Evolutionary conservation across 257 asterid genomes (phyloP), one percentile per base, ranked within the genome.

Genomic region (Haberlea rhodopensis): DNA sequence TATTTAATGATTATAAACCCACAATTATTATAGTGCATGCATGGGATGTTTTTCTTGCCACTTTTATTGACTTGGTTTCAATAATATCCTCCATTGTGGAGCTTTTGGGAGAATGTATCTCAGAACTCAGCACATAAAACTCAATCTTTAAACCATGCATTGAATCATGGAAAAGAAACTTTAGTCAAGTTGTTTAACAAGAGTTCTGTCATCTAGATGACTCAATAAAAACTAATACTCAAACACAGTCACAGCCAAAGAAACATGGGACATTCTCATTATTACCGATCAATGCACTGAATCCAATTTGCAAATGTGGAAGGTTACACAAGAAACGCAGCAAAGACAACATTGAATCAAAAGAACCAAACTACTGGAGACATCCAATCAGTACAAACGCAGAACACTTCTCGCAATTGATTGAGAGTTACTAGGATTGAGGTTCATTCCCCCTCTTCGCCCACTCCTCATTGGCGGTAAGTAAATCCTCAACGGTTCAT

Each of bases 391-490:
- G 49, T 43, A 43, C 49, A 43, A 43, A 15, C 49, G 49, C 19
- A 43, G 49, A 19, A 43, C 49, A 1, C 85, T 79, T 71, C 83
- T 76, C 5, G 94, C 87, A 57, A 15, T 15, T 43, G 49, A 43
- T 18, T 43, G 49, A 13, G 49, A 43, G 19, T 43, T 43, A 43
- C 15, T 43, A 2, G 49, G 49, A 43, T 43, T 4, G 49, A 43
- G 49, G 19, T 43, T 15, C 49, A 43, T 43, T 43, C 49, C 49
- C 19, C 18, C 49, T 40, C 49, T 43, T 43, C 49, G 49, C 8
- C 49, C 49, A 15, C 19, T 43, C 19, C 49, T 15, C 49, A 43
- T 43, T 5, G 49, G 49, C 8, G 49, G 49, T 7, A 43, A 43
- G 49, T 43, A 43, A 43, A 43, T 43, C 49, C 49, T 43, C 48